Percentiles rank a stretch among this genome's conserved stretches.
phyloP scores from a whole-genome alignment of 306 rosid species.

The Cajanus cajan region DNA sequence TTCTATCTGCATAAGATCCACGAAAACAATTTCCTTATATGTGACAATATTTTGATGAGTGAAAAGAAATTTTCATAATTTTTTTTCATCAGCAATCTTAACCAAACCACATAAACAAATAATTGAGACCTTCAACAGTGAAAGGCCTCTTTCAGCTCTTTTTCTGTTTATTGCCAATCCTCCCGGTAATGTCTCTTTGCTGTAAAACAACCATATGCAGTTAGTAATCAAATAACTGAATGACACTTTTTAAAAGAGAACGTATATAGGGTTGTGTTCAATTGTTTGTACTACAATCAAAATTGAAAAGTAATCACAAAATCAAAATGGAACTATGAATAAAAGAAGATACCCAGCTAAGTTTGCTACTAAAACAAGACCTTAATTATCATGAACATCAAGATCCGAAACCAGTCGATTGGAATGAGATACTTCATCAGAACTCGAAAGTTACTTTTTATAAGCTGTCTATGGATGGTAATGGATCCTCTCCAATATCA shows the following conservation, averaged over 20 bases:
- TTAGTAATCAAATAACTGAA: constrained; percentile 21
- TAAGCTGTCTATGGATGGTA: background rate
- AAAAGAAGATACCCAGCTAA: background rate
- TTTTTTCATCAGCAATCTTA: background rate
- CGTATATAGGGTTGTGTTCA: background rate
- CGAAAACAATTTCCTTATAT: background rate
- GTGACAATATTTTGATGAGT: background rate
- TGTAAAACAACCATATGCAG: constrained; percentile 40
- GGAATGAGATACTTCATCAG: background rate
- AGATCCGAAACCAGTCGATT: background rate
- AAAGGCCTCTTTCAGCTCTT: constrained; percentile 74
- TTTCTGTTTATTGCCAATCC: constrained; percentile 86
- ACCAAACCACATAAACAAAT: background rate
- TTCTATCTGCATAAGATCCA: constrained; percentile 75
- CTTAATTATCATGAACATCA: background rate
- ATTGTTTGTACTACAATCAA: background rate
- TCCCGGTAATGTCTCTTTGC: constrained; percentile 94
- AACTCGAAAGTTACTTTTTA: background rate
- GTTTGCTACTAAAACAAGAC: constrained; percentile 15
- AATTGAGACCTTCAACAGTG: constrained; percentile 74
- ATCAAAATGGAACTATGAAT: background rate
- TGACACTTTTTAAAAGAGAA: constrained; percentile 1
- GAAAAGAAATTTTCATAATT: background rate
- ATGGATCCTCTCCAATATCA: no score
- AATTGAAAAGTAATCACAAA: constrained; percentile 12